phyloP scores from a whole-genome alignment of 331 rosid genomes.

The Pyracantha coccinea region DNA sequence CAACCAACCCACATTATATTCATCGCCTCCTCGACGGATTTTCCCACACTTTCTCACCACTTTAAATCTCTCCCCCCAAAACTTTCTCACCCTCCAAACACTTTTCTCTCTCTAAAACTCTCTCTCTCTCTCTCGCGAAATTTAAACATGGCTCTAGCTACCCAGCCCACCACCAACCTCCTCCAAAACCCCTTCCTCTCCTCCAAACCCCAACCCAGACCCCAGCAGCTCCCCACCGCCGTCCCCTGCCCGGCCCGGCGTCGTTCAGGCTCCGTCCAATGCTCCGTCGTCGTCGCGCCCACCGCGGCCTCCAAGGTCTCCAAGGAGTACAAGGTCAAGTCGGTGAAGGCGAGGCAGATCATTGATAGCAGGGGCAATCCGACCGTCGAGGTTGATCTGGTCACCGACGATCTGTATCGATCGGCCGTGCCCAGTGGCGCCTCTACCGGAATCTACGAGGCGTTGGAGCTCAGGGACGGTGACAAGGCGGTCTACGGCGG shows the following conservation, averaged over 20 bases:
- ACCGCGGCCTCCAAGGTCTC: conserved; percentile 19
- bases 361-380: conserved; percentile 97
- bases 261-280: conserved; percentile 27
- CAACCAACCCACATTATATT: conserved; percentile 24
- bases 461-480: conserved; percentile 91
- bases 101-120: background rate
- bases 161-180: conserved; percentile 34
- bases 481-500: conserved; percentile 85
- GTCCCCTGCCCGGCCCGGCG: conserved; percentile 12
- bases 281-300: conserved; percentile 45
- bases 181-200: conserved; percentile 35
- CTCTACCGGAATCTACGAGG: conserved; percentile 96
- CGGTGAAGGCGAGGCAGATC: conserved; percentile 91
- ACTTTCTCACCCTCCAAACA: conserved; percentile 13
- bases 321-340: conserved; percentile 45
- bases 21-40: conserved; percentile 66
- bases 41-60: conserved; percentile 36
- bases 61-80: background rate
- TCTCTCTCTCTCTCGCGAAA: background rate
- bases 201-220: conserved; percentile 15
- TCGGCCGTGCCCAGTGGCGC: conserved; percentile 98
- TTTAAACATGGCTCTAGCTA: conserved; percentile 47
- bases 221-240: conserved; percentile 10
- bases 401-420: conserved; percentile 73
- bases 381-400: conserved; percentile 92